These are phyloP conservation scores for Heliamphora pulchella DNA, from an alignment of 179 eudicot species.

Conservation along the genomic window DNA sequence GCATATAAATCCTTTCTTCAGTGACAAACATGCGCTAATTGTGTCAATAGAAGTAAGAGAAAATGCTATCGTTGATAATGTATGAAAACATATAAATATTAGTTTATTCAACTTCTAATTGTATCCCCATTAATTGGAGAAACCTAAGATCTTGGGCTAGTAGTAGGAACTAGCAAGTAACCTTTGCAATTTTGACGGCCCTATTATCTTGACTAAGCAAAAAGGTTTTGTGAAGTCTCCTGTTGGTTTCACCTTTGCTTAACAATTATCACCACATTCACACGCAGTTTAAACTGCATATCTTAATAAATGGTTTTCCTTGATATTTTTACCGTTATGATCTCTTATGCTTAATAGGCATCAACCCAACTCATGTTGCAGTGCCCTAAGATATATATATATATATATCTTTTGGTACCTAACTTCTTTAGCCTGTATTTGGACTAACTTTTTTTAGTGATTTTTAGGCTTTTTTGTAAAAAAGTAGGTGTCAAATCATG, in stretches of 20 bases:
- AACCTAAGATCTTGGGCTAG: too few relatives aligned
- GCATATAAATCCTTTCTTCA: not conserved
- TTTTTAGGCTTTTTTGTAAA: too few relatives aligned
- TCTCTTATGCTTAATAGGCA: not conserved
- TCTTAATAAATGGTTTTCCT: not conserved
- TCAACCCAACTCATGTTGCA: not conserved
- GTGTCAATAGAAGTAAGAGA: conserved; percentile 5
- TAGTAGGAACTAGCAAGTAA: too few relatives aligned
- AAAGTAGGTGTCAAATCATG: too few relatives aligned
- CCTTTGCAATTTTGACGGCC: too few relatives aligned
- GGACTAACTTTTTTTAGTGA: too few relatives aligned
- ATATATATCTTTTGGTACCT: too few relatives aligned
- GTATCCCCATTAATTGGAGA: too few relatives aligned
- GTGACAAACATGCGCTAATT: not conserved
- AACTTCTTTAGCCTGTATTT: not conserved
- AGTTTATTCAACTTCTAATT: too few relatives aligned
- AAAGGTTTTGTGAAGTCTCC: not conserved
- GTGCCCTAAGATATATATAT: not conserved
- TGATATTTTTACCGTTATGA: not conserved
- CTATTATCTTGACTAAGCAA: not conserved
- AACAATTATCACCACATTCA: not conserved
- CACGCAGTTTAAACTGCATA: not conserved
- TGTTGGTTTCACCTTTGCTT: not conserved
- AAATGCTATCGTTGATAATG: not conserved
- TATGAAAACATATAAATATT: not conserved